Evolutionary conservation across 306 rosid species (phyloP), one percentile per base, ranked within the genome.

Genomic region (Cicer pinnatifidum): DNA sequence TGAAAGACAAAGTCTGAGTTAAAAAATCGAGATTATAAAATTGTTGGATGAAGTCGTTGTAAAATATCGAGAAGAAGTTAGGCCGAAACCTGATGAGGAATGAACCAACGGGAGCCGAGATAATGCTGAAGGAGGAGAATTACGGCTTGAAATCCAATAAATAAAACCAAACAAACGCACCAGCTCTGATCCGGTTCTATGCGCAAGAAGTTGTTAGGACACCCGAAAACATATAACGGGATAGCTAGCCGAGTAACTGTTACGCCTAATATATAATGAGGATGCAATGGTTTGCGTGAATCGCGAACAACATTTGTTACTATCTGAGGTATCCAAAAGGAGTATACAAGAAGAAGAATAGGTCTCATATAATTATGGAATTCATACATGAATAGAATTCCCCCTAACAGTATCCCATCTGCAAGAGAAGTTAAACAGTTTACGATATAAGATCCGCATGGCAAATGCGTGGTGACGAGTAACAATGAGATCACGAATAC

Each of bases 381-480:
- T 78, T 94, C 99, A 9, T 94, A 94, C 99, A 94, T 94, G 53
- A 94, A 52, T 47, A 94, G 87, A 83, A 94, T 91, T 84, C 99
- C 99, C 59, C 99, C 99, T 89, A 94, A 80, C 75, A 94, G 91
- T 64, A 94, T 90, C 77, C 99, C 99, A 80, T 94, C 99, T 94
- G 96, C 88, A 82, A 78, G 73, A 67, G 58, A 45, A 61, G 71
- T 53, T 13, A 35, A 10, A 70, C 74, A 41, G 82, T 46, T 54
- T 6, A 47, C 12, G 64, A 16, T 23, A 54, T 37, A 74, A 37
- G 54, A 62, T 33, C 44, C 54, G 63, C 54, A 39, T 47, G 61
- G 15, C 44, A 72, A 69, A 72, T 52, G 17, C 72, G 28, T 9
- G 13, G 45, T 39, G 16, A 64, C 6, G 39, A 33, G 44, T 33